These are phyloP conservation scores for Lodderomyces orthopsilosis DNA, from an alignment of 1,139 yeast species.

Conservation along the genomic window DNA sequence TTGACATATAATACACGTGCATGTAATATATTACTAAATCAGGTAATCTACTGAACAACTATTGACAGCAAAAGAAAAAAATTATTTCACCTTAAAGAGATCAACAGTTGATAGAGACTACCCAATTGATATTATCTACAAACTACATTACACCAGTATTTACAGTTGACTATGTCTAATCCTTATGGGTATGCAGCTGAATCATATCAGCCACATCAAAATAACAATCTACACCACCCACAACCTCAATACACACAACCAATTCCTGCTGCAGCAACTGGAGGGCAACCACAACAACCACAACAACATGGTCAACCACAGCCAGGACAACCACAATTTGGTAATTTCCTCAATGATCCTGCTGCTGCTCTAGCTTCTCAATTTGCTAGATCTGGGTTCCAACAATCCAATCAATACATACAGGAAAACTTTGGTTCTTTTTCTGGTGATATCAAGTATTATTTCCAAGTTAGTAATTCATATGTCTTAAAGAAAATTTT, in stretches of 20 bases:
- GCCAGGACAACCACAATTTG: constrained; percentile 24
- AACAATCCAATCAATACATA: constrained; percentile 66
- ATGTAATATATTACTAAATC: constrained; percentile 10
- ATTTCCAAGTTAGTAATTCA: constrained; percentile 87
- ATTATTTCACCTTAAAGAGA: not conserved
- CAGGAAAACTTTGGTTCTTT: constrained; percentile 65
- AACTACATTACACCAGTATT: not conserved
- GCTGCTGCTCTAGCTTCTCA: constrained; percentile 84
- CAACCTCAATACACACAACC: constrained; percentile 27
- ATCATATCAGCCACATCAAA: constrained; percentile 15
- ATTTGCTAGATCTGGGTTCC: constrained; percentile 82
- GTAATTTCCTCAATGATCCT: constrained; percentile 65
- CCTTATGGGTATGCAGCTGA: constrained; percentile 36
- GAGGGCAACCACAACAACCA: constrained; percentile 20
- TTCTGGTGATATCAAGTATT: constrained; percentile 57
- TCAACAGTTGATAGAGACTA: not conserved
- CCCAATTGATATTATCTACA: not conserved
- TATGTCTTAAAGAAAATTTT: constrained; percentile 76
- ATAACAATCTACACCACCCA: constrained; percentile 28
- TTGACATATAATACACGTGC: not conserved
- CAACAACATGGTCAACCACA: constrained; percentile 28
- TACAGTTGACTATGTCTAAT: constrained; percentile 35
- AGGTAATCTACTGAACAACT: constrained; percentile 13
- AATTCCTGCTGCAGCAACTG: constrained; percentile 25
- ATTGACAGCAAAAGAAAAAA: not conserved